Conservation (phyloP, 2,329 filamentous ascomycete genomes). For the Calonectria hawksworthii region DNA sequence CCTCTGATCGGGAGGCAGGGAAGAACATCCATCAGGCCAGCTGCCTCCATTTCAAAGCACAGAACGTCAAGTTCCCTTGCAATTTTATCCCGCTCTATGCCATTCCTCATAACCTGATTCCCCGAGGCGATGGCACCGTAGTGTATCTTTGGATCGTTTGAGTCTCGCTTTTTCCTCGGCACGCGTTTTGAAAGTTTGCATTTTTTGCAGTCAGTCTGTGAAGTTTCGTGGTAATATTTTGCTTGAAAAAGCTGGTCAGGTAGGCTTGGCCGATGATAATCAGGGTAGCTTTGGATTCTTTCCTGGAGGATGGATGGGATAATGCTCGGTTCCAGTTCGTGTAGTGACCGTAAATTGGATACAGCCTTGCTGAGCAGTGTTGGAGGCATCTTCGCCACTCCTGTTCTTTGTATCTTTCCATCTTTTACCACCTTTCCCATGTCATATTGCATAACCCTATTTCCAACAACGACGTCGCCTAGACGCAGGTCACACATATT, state of each 20-base stretch:
- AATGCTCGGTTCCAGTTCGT: not conserved
- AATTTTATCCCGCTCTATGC: conserved; percentile 43
- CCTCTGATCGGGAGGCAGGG: conserved; percentile 51
- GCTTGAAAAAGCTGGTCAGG: not conserved
- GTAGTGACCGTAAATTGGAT: not conserved
- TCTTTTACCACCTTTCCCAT: conserved; percentile 35
- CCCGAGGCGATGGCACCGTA: not conserved
- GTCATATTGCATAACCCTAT: conserved; percentile 45
- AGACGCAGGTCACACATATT: conserved; percentile 39
- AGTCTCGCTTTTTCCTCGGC: fast-evolving
- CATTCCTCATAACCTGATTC: not conserved
- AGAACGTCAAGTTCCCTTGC: conserved; percentile 30
- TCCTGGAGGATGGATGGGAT: not conserved
- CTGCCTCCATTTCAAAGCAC: conserved; percentile 51
- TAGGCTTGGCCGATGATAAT: not conserved
- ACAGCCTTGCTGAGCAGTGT: not conserved
- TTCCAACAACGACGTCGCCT: conserved; percentile 46
- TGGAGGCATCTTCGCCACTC: not conserved
- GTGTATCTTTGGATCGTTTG: conserved; percentile 6
- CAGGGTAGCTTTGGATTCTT: not conserved
- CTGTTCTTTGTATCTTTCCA: not conserved
- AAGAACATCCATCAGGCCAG: conserved; percentile 45
- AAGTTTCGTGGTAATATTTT: not conserved
- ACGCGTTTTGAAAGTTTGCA: not conserved
- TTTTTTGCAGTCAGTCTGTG: fast-evolving